Evolutionary conservation across 148 eudicot genomes (phyloP), one percentile per base, ranked within the genome.

Genomic region (Euryodendron excelsum): DNA sequence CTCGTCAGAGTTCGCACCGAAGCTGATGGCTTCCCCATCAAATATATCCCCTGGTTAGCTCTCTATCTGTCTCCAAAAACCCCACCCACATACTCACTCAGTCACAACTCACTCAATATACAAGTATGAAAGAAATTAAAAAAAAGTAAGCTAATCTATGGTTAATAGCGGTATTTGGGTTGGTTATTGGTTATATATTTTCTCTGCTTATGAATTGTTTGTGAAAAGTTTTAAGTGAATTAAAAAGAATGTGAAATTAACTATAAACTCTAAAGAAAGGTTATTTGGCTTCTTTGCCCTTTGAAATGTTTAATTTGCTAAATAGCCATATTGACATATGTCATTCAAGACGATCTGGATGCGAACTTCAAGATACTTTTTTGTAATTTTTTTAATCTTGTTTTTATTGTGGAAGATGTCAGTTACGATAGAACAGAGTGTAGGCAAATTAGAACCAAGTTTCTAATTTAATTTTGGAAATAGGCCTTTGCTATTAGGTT

Each of bases 1-100:
- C 89, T 92, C 21, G 78, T 94, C 62, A 78, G 76, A 20, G 65
- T 53, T 52, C 94, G 98, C 50, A 36, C 83, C 3, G 93, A 92
- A 75, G 58, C 85, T 3, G 33, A 82, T 73, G 98, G 97, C 17
- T 86, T 85, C 80, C 5, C 84, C 17, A 9, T 92, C 76, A 90
- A 84, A 90, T 94, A 94, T 75, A 83, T 94, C 37, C 94, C 97
- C 18, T 94, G 98, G 98, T 94, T 79, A 48, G 39, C 6, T 53
- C 21, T 13, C 21, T 37, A 13, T 62, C 12, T 61, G 15, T n/a
- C 62, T n/a, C n/a, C n/a, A n/a, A n/a, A n/a, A n/a, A n/a, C n/a
- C n/a, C n/a, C n/a, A n/a, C n/a, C n/a, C n/a, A n/a, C n/a, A n/a
- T n/a, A n/a, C n/a, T n/a, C n/a, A n/a, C n/a, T n/a, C n/a, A n/a